Percentiles rank a stretch among this genome's conserved stretches.
Conservation (phyloP, 2,329 filamentous ascomycete genomes). For the Magnaporthiopsis rhizophila region DNA sequence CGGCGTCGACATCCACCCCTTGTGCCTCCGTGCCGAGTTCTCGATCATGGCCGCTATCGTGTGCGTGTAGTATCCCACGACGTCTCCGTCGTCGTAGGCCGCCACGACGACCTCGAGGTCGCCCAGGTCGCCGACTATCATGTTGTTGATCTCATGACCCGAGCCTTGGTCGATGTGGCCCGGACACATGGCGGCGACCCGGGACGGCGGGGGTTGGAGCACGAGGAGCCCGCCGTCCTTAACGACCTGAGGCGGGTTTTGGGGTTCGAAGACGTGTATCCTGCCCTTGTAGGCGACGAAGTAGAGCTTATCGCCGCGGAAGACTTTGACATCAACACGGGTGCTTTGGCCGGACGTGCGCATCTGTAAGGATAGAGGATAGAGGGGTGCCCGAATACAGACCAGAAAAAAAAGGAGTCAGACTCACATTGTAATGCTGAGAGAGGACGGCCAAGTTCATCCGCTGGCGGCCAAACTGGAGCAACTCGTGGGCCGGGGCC, state of each 20-base stretch:
- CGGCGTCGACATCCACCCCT: background rate
- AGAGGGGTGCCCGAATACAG: too few species aligned
- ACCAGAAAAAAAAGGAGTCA: too few species aligned
- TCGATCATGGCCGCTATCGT: slow-evolving; percentile 37
- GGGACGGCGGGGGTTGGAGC: slow-evolving; percentile 34
- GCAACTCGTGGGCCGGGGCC: background rate
- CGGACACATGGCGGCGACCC: slow-evolving; percentile 28
- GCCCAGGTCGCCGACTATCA: slow-evolving; percentile 62
- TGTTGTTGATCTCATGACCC: slow-evolving; percentile 60
- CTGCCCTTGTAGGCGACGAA: slow-evolving; percentile 49
- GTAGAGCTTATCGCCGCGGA: slow-evolving; percentile 39
- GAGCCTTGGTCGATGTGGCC: slow-evolving; percentile 44
- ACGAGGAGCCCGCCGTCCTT: slow-evolving; percentile 40
- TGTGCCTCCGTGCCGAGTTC: slow-evolving; percentile 12
- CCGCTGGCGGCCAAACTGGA: slow-evolving; percentile 23
- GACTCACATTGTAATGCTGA: slow-evolving; percentile 44
- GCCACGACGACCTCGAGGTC: slow-evolving; percentile 60
- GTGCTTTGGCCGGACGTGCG: background rate
- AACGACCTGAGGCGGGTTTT: slow-evolving; percentile 40
- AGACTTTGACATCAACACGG: background rate
- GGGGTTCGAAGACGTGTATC: slow-evolving; percentile 49
- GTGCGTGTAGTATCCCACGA: slow-evolving; percentile 60
- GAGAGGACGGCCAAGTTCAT: slow-evolving; percentile 52
- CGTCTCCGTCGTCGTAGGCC: slow-evolving; percentile 67
- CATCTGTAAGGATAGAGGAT: background rate